Percentiles rank a stretch among this genome's conserved stretches.
Evolutionary conservation across 1,284 basidiomycete species (phyloP).

Genomic region (Nidula niveotomentosa): DNA sequence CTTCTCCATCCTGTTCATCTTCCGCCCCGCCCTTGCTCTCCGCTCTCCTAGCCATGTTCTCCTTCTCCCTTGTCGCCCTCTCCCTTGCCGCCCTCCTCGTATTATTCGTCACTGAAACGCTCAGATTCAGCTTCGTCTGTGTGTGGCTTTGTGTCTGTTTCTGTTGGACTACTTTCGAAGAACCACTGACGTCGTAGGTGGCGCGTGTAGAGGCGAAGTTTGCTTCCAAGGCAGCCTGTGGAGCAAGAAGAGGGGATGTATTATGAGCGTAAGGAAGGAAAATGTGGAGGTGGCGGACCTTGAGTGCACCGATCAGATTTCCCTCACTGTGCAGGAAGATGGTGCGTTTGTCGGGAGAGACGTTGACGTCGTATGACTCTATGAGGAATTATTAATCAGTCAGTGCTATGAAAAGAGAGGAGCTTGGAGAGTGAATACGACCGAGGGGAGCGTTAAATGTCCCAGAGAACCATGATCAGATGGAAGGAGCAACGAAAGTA

Average conservation of each 20-base stretch:
- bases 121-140: conserved; percentile 4
- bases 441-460: too few species aligned
- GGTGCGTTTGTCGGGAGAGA: conserved; percentile 96
- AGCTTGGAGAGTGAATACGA: too few species aligned
- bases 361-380: conserved; percentile 94
- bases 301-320: conserved; percentile 78
- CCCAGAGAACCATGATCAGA: too few species aligned
- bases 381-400: not conserved
- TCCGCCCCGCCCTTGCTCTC: not conserved
- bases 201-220: conserved; percentile 26
- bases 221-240: conserved; percentile 25
- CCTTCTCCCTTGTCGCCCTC: not conserved
- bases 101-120: conserved; percentile 1
- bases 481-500: too few species aligned
- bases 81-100: not conserved
- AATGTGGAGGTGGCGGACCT: conserved; percentile 40
- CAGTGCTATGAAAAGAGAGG: too few species aligned
- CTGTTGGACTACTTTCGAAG: conserved; percentile 5
- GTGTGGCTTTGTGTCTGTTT: not conserved
- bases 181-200: conserved; percentile 21
- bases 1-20: not conserved
- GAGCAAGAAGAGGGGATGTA: not conserved
- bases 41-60: not conserved
- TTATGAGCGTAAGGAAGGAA: not conserved
- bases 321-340: conserved; percentile 91